Evolutionary conservation across 2,329 filamentous ascomycete species (phyloP), one percentile per base, ranked within the genome.

Genomic region (Neonectria faginata): DNA sequence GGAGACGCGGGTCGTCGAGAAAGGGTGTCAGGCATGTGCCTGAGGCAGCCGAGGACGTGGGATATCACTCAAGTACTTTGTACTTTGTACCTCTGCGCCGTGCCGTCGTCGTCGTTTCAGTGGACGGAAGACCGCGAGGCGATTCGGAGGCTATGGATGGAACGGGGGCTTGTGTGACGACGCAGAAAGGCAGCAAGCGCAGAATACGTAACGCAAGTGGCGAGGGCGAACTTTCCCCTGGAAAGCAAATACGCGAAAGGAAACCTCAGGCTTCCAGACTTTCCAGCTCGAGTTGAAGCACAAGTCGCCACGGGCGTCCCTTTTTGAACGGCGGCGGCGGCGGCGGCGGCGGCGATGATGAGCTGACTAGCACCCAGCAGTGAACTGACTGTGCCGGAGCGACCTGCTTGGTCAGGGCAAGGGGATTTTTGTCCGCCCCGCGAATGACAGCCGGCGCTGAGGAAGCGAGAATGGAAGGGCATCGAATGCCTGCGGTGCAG

Each of bases 311-410:
- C 67, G 62, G 55, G 39, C 52, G 60, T 57, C 53, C 56, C 58
- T 61, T 67, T 73, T 70, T 69, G 47, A 60, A 60, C 64, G 67
- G 63, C 62, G 60, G 64, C 55, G 67, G 62, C 65, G 45, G n/a
- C n/a, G n/a, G n/a, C n/a, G n/a, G 62, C 64, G 70, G 71, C 67
- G 71, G 67, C 66, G 58, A 69, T 66, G 64, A 66, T 72, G 71
- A 74, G 69, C 71, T 74, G 72, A 73, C 72, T 68, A 67, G 69
- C 60, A 66, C 44, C 57, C 47, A 51, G 31, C 33, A 64, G 61
- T 66, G 62, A 68, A 70, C 67, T 71, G 67, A 73, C 57, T 25
- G 57, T 41, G 44, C 59, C n/a, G 44, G 62, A 64, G 59, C 62
- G 22, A 67, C 45, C 54, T 73, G 71, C 71, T 73, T 73, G 71